Conservation (phyloP, 768 basidiomycete genomes). For the Boletus tylopilopsis region DNA sequence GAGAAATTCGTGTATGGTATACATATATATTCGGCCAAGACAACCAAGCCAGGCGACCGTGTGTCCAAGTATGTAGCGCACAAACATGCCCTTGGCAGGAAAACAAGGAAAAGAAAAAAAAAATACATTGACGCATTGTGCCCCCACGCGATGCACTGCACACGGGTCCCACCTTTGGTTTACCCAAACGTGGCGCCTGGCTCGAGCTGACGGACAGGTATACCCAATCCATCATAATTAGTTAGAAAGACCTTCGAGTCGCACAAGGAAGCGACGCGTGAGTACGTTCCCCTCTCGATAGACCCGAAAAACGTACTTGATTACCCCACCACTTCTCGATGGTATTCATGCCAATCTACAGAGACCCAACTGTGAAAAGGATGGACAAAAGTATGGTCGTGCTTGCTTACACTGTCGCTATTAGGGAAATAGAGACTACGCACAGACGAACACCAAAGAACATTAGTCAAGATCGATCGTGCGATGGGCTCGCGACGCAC, state of each 20-base stretch:
- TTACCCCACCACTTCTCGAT: slow-evolving; percentile 31
- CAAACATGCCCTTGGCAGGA: no score
- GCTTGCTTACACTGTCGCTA: slow-evolving; percentile 23
- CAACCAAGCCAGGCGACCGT: no score
- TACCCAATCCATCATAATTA: slow-evolving; percentile 19
- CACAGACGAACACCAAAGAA: background rate
- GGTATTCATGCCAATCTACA: slow-evolving; percentile 19
- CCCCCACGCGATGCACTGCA: no score
- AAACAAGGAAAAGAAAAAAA: no score
- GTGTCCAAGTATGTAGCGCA: no score
- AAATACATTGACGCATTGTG: no score
- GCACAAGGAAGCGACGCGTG: background rate
- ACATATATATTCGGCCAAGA: no score
- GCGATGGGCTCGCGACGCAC: slow-evolving; percentile 34
- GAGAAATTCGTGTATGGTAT: no score
- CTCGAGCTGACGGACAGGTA: slow-evolving; percentile 26
- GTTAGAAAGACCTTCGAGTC: slow-evolving; percentile 18
- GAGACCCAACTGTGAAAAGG: background rate
- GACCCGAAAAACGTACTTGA: slow-evolving; percentile 14
- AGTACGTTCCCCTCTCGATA: background rate
- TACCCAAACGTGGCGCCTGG: slow-evolving; percentile 22
- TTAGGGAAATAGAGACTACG: slow-evolving; percentile 27
- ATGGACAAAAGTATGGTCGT: background rate
- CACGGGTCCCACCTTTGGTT: no score
- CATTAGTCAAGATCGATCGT: background rate